Percentiles rank a stretch among this genome's conserved stretches.
Conservation (phyloP, 768 basidiomycete species). For the Macrolepiota albuminosa region DNA sequence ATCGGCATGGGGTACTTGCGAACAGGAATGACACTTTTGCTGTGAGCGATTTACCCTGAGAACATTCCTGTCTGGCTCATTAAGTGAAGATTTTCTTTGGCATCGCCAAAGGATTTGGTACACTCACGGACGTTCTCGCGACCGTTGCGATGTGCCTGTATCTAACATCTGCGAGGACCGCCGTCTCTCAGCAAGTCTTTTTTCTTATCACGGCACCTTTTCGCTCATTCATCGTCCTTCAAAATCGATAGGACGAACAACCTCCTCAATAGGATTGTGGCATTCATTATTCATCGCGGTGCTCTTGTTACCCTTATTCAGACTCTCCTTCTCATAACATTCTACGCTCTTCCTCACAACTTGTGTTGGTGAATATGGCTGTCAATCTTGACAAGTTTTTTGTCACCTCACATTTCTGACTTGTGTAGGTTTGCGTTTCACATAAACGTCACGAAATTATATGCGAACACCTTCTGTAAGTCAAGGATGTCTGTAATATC, state of each 20-base stretch:
- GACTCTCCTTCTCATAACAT: constrained; percentile 33
- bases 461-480: constrained; percentile 48
- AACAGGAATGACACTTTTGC: constrained; percentile 17
- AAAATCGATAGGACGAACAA: constrained; percentile 30
- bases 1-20: neutral
- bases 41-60: constrained; percentile 16
- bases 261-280: constrained; percentile 33
- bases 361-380: constrained; percentile 30
- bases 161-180: constrained; percentile 31
- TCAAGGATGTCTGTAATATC: neutral
- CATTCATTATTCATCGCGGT: constrained; percentile 39
- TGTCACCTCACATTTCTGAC: neutral
- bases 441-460: constrained; percentile 43
- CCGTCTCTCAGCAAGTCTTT: constrained; percentile 28
- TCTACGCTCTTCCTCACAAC: constrained; percentile 30
- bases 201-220: neutral
- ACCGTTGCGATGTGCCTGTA: constrained; percentile 40
- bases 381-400: neutral
- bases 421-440: constrained; percentile 40
- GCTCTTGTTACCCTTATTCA: constrained; percentile 42
- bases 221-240: neutral
- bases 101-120: constrained; percentile 39
- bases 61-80: neutral
- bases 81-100: constrained; percentile 36
- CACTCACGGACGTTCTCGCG: constrained; percentile 38